These are phyloP conservation scores for Talaromyces sp. DNA, from an alignment of 2,329 filamentous ascomycete species.

Conservation along the genomic window DNA sequence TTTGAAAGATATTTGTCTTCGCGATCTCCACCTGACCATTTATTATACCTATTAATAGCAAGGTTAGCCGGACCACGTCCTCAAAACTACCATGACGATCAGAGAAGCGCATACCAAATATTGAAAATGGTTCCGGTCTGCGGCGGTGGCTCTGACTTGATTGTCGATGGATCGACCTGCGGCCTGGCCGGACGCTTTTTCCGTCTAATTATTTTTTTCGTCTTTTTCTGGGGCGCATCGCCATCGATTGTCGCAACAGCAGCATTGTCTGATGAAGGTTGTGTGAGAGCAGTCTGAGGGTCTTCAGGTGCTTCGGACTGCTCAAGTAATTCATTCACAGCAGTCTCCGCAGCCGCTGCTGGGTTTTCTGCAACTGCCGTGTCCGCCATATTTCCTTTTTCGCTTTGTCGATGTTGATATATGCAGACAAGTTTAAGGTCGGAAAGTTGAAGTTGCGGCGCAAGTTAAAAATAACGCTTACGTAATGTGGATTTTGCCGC, in stretches of 20 bases:
- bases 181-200: slow-evolving; percentile 85
- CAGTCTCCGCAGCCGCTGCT: slow-evolving; percentile 43
- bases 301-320: background rate
- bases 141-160: slow-evolving; percentile 79
- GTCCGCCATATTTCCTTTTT: slow-evolving; percentile 24
- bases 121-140: slow-evolving; percentile 97
- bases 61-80: background rate
- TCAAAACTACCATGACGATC: background rate
- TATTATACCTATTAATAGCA: slow-evolving; percentile 8
- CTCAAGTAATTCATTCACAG: slow-evolving; percentile 40
- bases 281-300: slow-evolving; percentile 13
- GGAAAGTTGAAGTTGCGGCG: slow-evolving; percentile 4
- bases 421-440: slow-evolving; percentile 1
- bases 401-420: background rate
- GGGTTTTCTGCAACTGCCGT: slow-evolving; percentile 27
- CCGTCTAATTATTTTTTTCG: slow-evolving; percentile 87
- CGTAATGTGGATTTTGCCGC: slow-evolving; percentile 8
- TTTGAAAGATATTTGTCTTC: slow-evolving; percentile 88
- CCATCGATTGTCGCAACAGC: slow-evolving; percentile 25
- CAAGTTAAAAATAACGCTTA: slow-evolving; percentile 10
- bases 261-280: slow-evolving; percentile 11
- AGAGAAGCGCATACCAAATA: slow-evolving; percentile 68
- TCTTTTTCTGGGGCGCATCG: slow-evolving; percentile 51
- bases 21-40: slow-evolving; percentile 64
- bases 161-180: slow-evolving; percentile 79